A percentile compares a stretch with the other conserved stretches of the same genome.
Evolutionary conservation across 495 filamentous ascomycete species (phyloP).

Genomic region (Neurospora sp.): DNA sequence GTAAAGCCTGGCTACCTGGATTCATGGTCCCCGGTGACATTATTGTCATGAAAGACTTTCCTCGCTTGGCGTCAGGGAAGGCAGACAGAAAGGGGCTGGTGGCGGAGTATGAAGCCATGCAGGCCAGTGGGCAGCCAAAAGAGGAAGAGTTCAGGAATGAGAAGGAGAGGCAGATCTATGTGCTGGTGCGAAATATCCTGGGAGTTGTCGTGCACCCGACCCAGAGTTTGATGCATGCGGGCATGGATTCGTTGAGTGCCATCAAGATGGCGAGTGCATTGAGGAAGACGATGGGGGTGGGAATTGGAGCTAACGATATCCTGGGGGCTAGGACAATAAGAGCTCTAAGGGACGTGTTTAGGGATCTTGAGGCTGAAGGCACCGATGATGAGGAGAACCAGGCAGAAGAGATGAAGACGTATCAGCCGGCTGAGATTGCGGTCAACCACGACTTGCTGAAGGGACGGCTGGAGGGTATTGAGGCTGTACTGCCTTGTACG

Average conservation of each 20-base stretch:
- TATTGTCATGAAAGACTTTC: slow-evolving; percentile 49
- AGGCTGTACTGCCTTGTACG: slow-evolving; percentile 51
- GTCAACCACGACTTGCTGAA: slow-evolving; percentile 1
- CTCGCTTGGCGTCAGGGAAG: slow-evolving; percentile 69
- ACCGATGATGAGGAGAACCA: neutral
- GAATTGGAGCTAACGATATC: slow-evolving; percentile 44
- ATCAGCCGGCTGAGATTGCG: neutral
- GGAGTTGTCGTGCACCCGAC: slow-evolving; percentile 26
- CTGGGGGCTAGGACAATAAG: slow-evolving; percentile 41
- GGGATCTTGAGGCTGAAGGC: neutral
- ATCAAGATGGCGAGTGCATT: slow-evolving; percentile 57
- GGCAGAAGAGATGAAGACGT: neutral
- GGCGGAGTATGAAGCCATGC: slow-evolving; percentile 37
- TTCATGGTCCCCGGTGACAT: slow-evolving; percentile 73
- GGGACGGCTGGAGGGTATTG: slow-evolving; percentile 25
- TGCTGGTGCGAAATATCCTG: slow-evolving; percentile 38
- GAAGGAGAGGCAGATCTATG: slow-evolving; percentile 37
- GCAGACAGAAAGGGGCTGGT: slow-evolving; percentile 58
- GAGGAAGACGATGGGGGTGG: slow-evolving; percentile 35
- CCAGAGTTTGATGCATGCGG: slow-evolving; percentile 40
- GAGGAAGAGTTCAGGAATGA: slow-evolving; percentile 20
- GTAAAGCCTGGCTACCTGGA: slow-evolving; percentile 57
- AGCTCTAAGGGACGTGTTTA: neutral
- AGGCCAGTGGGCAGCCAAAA: neutral
- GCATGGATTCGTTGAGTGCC: slow-evolving; percentile 63